Evolutionary conservation across 2,329 filamentous ascomycete genomes (phyloP).

Genomic region (Corinectria fuckeliana): DNA sequence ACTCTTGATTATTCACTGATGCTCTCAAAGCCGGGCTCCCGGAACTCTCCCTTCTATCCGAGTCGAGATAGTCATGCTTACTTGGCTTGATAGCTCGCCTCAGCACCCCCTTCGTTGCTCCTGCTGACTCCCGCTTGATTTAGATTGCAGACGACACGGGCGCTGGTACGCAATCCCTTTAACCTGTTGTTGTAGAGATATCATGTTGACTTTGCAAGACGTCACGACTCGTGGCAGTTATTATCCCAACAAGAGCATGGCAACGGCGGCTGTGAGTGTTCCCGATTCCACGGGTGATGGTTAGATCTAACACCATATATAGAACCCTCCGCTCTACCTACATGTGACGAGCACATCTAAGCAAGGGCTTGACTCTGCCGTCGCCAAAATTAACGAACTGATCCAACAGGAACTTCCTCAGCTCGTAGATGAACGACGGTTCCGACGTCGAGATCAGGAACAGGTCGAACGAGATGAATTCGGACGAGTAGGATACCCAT

Average conservation of each 20-base stretch:
- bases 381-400: constrained; percentile 88
- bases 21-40: constrained; percentile 43
- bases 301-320: constrained; percentile 10
- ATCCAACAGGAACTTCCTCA: constrained; percentile 97
- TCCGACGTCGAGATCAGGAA: constrained; percentile 79
- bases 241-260: constrained; percentile 97
- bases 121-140: constrained; percentile 93
- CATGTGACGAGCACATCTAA: constrained; percentile 94
- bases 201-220: constrained; percentile 76
- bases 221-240: constrained; percentile 97
- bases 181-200: constrained; percentile 51
- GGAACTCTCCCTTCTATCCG: constrained; percentile 47
- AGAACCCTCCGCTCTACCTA: constrained; percentile 94
- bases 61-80: constrained; percentile 73
- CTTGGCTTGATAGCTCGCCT: constrained; percentile 69
- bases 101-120: constrained; percentile 75
- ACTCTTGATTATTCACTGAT: constrained; percentile 57
- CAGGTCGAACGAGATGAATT: constrained; percentile 91
- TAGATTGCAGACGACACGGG: constrained; percentile 99
- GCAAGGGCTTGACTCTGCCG: constrained; percentile 86
- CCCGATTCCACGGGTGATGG: background rate
- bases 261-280: constrained; percentile 81
- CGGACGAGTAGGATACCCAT: constrained; percentile 70
- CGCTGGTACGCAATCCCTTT: constrained; percentile 81
- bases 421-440: constrained; percentile 91